phyloP scores from a whole-genome alignment of 257 asterid genomes.

The Forsythia suspensa region DNA sequence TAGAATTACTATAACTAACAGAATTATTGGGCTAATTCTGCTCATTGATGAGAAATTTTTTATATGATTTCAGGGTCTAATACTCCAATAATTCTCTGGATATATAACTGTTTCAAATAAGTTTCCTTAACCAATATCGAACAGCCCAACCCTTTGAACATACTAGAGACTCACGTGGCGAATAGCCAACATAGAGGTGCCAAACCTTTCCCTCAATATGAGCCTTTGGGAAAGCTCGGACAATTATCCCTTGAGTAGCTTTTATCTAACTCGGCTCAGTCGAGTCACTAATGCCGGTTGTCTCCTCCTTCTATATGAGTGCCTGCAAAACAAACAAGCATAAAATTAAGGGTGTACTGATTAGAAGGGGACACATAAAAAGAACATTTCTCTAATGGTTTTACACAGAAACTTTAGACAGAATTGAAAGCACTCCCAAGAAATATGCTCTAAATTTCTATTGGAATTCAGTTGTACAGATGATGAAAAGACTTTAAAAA shows the following conservation, averaged over 20 bases:
- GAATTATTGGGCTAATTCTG: slow-evolving; percentile 45
- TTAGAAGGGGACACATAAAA: too few relatives aligned
- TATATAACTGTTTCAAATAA: neutral
- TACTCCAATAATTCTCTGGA: neutral
- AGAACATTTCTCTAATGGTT: too few relatives aligned
- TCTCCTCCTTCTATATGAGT: neutral
- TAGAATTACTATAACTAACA: slow-evolving; percentile 44
- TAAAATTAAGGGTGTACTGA: neutral
- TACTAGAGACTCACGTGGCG: neutral
- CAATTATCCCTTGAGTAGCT: neutral
- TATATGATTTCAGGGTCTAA: neutral
- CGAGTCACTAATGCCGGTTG: too few relatives aligned
- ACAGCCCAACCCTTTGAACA: neutral
- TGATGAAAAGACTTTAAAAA: neutral
- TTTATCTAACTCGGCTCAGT: neutral
- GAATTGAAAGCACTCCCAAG: slow-evolving; percentile 10
- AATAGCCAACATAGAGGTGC: neutral
- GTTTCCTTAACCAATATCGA: neutral
- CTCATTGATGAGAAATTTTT: slow-evolving; percentile 37
- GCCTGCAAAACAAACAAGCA: neutral
- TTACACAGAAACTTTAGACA: too few relatives aligned
- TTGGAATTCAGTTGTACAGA: slow-evolving; percentile 6
- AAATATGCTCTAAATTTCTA: slow-evolving; percentile 9
- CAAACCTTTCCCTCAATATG: neutral
- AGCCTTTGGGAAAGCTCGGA: neutral